Conservation (phyloP, 495 filamentous ascomycete species). For the Trichoderma asperelloides region DNA sequence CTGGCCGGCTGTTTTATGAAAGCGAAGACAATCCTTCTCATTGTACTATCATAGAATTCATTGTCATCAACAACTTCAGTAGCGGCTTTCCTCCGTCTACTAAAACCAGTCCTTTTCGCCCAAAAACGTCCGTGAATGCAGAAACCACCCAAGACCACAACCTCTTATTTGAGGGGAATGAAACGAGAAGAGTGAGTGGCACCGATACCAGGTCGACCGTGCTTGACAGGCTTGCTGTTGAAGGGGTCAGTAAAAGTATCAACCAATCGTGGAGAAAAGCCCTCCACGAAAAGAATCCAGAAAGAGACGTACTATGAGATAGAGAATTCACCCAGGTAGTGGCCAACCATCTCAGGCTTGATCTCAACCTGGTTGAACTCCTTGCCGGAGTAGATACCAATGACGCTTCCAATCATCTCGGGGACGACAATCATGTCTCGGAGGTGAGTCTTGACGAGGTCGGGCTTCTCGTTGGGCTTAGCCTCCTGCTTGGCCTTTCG, state of each 20-base stretch:
- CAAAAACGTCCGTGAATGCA: slow-evolving; percentile 29
- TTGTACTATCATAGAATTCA: slow-evolving; percentile 14
- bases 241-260: slow-evolving; percentile 29
- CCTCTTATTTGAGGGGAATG: slow-evolving; percentile 93
- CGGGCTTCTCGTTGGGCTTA: slow-evolving; percentile 98
- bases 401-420: slow-evolving; percentile 97
- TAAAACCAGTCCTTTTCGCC: slow-evolving; percentile 32
- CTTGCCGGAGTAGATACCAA: slow-evolving; percentile 99
- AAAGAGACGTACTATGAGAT: slow-evolving; percentile 91
- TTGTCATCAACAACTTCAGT: slow-evolving; percentile 20
- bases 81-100: slow-evolving; percentile 18
- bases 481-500: slow-evolving; percentile 99
- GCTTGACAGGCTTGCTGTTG: slow-evolving; percentile 95
- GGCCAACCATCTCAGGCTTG: slow-evolving; percentile 99
- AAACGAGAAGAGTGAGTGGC: slow-evolving; percentile 99
- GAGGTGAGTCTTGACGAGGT: slow-evolving; percentile 97
- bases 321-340: slow-evolving; percentile 98
- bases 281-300: not conserved
- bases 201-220: slow-evolving; percentile 99
- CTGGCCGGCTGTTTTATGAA: not conserved
- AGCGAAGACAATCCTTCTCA: slow-evolving; percentile 4
- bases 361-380: slow-evolving; percentile 99
- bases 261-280: not conserved
- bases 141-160: slow-evolving; percentile 27
- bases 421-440: slow-evolving; percentile 99